Percentiles rank a stretch among this genome's conserved stretches.
These are phyloP conservation scores for Xylaria sp. DNA, from an alignment of 2,329 filamentous ascomycete genomes.

Conservation along the genomic window DNA sequence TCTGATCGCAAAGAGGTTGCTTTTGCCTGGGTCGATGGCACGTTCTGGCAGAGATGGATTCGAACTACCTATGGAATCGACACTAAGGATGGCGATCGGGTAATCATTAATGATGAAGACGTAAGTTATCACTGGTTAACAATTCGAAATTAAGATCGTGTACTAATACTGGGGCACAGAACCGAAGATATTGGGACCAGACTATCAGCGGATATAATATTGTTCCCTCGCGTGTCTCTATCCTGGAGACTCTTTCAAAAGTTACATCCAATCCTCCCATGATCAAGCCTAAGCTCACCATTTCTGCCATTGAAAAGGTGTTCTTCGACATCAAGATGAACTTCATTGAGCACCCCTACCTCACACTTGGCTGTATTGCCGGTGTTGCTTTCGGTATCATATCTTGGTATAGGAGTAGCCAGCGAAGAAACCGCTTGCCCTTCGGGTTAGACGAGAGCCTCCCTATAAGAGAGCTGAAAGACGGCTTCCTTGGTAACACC, in stretches of 20 bases:
- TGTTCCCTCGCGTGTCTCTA: constrained; percentile 86
- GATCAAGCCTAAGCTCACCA: constrained; percentile 82
- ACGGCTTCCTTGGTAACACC: constrained; percentile 69
- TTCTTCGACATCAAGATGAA: constrained; percentile 73
- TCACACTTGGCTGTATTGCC: constrained; percentile 67
- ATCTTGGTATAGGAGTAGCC: constrained; percentile 65
- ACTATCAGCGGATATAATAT: constrained; percentile 92
- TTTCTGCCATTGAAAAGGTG: constrained; percentile 75
- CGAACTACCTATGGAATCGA: constrained; percentile 94
- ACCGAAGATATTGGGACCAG: constrained; percentile 93
- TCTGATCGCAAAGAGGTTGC: constrained; percentile 87
- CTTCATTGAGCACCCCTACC: constrained; percentile 69
- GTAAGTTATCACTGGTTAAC: constrained; percentile 66
- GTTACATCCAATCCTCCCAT: constrained; percentile 75
- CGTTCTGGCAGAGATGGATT: constrained; percentile 98
- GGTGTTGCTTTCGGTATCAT: constrained; percentile 65
- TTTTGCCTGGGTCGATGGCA: constrained; percentile 97
- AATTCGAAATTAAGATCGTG: constrained; percentile 20
- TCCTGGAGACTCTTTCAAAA: constrained; percentile 85
- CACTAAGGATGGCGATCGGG: constrained; percentile 85
- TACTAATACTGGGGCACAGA: constrained; percentile 65
- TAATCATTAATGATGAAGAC: constrained; percentile 97
- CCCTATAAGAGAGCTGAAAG: constrained; percentile 66
- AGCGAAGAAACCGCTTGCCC: constrained; percentile 66
- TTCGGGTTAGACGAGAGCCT: constrained; percentile 71